Conservation (phyloP, 2,329 filamentous ascomycete species). For the Neurospora sp. region DNA sequence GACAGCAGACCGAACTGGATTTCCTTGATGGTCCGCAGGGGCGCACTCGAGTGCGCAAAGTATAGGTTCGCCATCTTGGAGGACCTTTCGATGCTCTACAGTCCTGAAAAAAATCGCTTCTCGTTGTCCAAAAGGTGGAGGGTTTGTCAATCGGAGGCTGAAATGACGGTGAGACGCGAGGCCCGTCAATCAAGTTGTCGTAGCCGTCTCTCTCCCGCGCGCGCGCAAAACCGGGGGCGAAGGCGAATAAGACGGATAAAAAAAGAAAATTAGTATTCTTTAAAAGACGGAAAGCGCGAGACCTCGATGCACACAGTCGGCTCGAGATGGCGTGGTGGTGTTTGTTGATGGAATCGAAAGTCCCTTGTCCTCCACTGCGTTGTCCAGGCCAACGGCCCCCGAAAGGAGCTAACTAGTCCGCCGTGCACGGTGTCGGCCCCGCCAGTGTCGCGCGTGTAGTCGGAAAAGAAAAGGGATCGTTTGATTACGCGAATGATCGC, state of each 20-base stretch:
- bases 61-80: constrained; percentile 78
- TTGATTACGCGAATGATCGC: constrained; percentile 24
- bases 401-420: constrained; percentile 21
- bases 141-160: neutral
- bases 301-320: constrained; percentile 9
- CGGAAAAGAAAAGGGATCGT: constrained; percentile 22
- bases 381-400: constrained; percentile 29
- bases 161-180: neutral
- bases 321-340: constrained; percentile 10
- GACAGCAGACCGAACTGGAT: constrained; percentile 98
- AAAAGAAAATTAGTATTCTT: constrained; percentile 4
- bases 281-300: neutral
- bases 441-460: constrained; percentile 36
- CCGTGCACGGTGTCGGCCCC: constrained; percentile 21
- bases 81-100: constrained; percentile 3
- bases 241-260: constrained; percentile 1
- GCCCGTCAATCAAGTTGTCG: constrained; percentile 7
- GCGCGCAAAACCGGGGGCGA: constrained; percentile 4
- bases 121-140: neutral
- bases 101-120: constrained; percentile 2
- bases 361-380: constrained; percentile 18
- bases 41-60: constrained; percentile 86
- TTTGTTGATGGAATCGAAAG: constrained; percentile 8
- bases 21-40: constrained; percentile 95
- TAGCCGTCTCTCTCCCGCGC: constrained; percentile 6